phyloP scores from a whole-genome alignment of 176 grass and related monocot species.

The Pontederia paniculata region DNA sequence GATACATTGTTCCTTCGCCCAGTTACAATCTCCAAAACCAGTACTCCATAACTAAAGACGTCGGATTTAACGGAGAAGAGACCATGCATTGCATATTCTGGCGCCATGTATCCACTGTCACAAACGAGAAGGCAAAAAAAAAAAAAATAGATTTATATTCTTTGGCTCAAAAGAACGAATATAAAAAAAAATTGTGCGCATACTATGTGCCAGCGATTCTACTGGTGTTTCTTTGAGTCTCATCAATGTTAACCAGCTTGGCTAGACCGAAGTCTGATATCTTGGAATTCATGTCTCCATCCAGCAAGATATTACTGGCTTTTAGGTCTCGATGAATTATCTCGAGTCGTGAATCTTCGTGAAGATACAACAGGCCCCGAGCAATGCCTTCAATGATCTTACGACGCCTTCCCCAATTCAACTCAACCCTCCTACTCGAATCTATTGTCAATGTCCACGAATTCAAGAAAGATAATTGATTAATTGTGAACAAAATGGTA shows the following conservation, averaged over 20 bases:
- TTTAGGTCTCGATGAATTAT: conserved; percentile 11
- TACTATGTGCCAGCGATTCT: conserved; percentile 8
- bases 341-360: conserved; percentile 4
- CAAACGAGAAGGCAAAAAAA: too few relatives aligned
- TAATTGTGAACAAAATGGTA: too few relatives aligned
- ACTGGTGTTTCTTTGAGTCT: not conserved
- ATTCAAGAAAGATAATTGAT: too few relatives aligned
- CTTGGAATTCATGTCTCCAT: not conserved
- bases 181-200: too few relatives aligned
- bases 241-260: conserved; percentile 1
- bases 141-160: not conserved
- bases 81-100: not conserved
- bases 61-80: not conserved
- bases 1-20: not conserved
- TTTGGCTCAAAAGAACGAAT: not conserved
- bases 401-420: not conserved
- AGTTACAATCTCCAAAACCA: not conserved
- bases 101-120: conserved; percentile 1
- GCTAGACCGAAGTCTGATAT: conserved; percentile 10
- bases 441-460: not conserved
- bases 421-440: not conserved
- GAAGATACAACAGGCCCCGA: conserved; percentile 1
- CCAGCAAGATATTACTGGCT: conserved; percentile 10
- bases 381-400: conserved; percentile 6
- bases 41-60: not conserved